Percentiles rank a stretch among this genome's conserved stretches.
phyloP scores from a whole-genome alignment of 1,284 basidiomycete genomes.

The Puccinia triticina region DNA sequence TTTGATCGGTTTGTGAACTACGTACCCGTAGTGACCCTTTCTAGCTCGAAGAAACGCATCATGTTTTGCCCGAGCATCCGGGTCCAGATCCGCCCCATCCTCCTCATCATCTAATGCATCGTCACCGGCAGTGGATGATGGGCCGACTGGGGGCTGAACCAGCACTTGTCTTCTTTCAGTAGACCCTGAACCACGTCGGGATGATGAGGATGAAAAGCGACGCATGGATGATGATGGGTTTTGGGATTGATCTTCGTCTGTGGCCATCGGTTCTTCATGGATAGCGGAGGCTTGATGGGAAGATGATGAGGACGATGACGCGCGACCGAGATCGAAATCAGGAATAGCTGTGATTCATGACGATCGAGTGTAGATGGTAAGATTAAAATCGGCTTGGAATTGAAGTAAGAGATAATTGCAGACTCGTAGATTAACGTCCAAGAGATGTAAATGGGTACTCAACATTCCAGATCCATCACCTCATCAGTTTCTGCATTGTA shows the following conservation, averaged over 20 bases:
- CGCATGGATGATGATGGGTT: conserved; percentile 17
- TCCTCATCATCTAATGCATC: conserved; percentile 35
- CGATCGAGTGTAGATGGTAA: neutral
- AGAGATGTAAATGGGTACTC: neutral
- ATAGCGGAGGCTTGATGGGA: neutral
- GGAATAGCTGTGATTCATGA: conserved; percentile 36
- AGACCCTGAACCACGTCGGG: conserved; percentile 35
- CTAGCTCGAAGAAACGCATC: conserved; percentile 44
- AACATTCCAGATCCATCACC: conserved; percentile 49
- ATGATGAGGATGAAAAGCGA: conserved; percentile 31
- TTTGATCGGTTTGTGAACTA: neutral
- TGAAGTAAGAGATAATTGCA: neutral
- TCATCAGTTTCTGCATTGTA: conserved; percentile 50
- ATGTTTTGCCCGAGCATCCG: conserved; percentile 47
- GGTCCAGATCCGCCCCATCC: conserved; percentile 39
- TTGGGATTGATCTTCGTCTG: conserved; percentile 14
- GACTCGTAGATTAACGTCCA: neutral
- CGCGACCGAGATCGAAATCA: conserved; percentile 44
- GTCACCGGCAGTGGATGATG: neutral
- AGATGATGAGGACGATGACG: neutral
- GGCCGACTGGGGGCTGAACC: conserved; percentile 32
- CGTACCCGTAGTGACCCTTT: conserved; percentile 50
- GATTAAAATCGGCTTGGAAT: neutral
- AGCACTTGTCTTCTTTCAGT: conserved; percentile 40
- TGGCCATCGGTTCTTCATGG: conserved; percentile 16